Conservation (phyloP, 179 eudicot species). For the Beta lomatogona region DNA sequence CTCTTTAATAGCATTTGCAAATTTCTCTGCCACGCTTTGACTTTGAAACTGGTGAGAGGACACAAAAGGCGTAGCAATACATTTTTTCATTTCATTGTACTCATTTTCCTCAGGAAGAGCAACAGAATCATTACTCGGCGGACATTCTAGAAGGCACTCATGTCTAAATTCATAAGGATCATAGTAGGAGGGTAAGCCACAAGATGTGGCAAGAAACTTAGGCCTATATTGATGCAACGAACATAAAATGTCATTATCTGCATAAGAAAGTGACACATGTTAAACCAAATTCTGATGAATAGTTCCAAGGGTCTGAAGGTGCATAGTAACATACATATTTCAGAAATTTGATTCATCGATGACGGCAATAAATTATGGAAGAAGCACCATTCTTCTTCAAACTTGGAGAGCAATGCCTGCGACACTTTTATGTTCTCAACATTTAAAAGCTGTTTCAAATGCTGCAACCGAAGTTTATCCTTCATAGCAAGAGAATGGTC, state of each 20-base stretch:
- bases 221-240: slow-evolving; percentile 80
- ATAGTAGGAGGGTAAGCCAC: slow-evolving; percentile 58
- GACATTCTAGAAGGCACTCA: slow-evolving; percentile 46
- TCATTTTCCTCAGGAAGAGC: slow-evolving; percentile 45
- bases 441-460: slow-evolving; percentile 46
- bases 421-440: slow-evolving; percentile 37
- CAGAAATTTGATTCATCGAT: slow-evolving; percentile 69
- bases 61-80: slow-evolving; percentile 71
- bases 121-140: slow-evolving; percentile 36
- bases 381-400: slow-evolving; percentile 91
- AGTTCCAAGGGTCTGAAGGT: not conserved
- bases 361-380: slow-evolving; percentile 72
- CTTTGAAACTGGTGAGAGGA: slow-evolving; percentile 44
- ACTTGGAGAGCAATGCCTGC: slow-evolving; percentile 30
- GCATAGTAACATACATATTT: slow-evolving; percentile 57
- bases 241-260: slow-evolving; percentile 79
- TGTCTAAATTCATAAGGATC: slow-evolving; percentile 66
- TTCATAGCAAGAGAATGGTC: slow-evolving; percentile 31
- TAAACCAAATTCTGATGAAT: not conserved
- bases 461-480: slow-evolving; percentile 71
- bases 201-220: slow-evolving; percentile 49
- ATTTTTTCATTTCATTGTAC: slow-evolving; percentile 40
- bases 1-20: slow-evolving; percentile 69
- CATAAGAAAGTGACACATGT: slow-evolving; percentile 23
- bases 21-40: slow-evolving; percentile 56